Evolutionary conservation across 2,329 filamentous ascomycete genomes (phyloP).

Genomic region (Paraphoma sp.): DNA sequence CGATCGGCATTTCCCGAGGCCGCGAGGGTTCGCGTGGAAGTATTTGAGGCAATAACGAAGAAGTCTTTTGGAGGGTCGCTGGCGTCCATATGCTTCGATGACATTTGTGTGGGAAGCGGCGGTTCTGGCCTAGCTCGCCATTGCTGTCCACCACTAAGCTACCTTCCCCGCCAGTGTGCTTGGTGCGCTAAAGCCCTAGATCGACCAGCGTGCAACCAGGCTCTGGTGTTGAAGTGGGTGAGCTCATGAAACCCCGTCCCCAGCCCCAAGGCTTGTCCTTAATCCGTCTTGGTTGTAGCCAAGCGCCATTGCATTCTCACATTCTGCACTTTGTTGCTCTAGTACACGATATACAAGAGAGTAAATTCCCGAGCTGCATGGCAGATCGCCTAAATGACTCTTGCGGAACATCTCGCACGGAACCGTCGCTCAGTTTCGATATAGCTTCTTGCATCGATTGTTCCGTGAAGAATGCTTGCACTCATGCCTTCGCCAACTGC

Average conservation of each 20-base stretch:
- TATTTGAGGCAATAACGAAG: not conserved
- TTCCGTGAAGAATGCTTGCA: conserved; percentile 42
- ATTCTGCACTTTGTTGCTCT: conserved; percentile 15
- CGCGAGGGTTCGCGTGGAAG: no score
- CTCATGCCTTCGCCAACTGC: conserved; percentile 45
- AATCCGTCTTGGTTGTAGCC: conserved; percentile 33
- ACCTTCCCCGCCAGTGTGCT: conserved; percentile 42
- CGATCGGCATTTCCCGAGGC: conserved; percentile 4
- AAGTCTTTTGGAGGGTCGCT: conserved; percentile 6
- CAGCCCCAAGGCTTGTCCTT: conserved; percentile 40
- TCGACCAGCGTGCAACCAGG: conserved; percentile 37
- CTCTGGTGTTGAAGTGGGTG: conserved; percentile 38
- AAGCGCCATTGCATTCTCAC: conserved; percentile 35
- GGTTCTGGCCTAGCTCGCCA: conserved; percentile 35
- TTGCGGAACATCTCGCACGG: conserved; percentile 27
- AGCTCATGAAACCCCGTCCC: conserved; percentile 40
- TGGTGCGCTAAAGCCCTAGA: conserved; percentile 43
- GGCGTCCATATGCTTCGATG: conserved; percentile 24
- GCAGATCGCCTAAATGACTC: conserved; percentile 32
- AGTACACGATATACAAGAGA: conserved; percentile 36
- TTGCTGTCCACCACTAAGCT: conserved; percentile 35
- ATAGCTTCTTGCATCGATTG: conserved; percentile 28
- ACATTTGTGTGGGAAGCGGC: conserved; percentile 33
- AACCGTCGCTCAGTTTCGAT: conserved; percentile 23
- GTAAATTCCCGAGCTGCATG: conserved; percentile 40